Percentiles rank a stretch among this genome's conserved stretches.
phyloP scores from a whole-genome alignment of 176 grass and related monocot genomes.

The Triticum aestivum region IWGSC_CS_RefSeq_v2.1 NC_057805.1:15429545-15430044 shows the following conservation, averaged over 20 bases:
- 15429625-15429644: background rate
- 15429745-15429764: conserved; percentile 87
- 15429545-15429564: no score
- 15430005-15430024: conserved; percentile 84
- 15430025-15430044: conserved; percentile 47
- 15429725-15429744: conserved; percentile 78
- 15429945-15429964: conserved; percentile 57
- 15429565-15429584: background rate
- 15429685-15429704: conserved; percentile 80
- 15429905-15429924: conserved; percentile 63
- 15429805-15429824: background rate
- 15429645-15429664: conserved; percentile 6
- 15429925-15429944: conserved; percentile 67
- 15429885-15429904: conserved; percentile 62
- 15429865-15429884: conserved; percentile 73
- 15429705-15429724: conserved; percentile 75
- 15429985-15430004: conserved; percentile 83
- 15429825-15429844: background rate
- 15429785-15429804: background rate
- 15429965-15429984: conserved; percentile 65
- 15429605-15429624: background rate
- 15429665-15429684: conserved; percentile 71
- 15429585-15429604: background rate
- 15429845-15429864: conserved; percentile 1
- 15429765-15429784: conserved; percentile 13